A percentile compares a stretch with the other conserved stretches of the same genome.
phyloP scores from a whole-genome alignment of 2,329 filamentous ascomycete genomes.

The Fulvia fulva region DNA sequence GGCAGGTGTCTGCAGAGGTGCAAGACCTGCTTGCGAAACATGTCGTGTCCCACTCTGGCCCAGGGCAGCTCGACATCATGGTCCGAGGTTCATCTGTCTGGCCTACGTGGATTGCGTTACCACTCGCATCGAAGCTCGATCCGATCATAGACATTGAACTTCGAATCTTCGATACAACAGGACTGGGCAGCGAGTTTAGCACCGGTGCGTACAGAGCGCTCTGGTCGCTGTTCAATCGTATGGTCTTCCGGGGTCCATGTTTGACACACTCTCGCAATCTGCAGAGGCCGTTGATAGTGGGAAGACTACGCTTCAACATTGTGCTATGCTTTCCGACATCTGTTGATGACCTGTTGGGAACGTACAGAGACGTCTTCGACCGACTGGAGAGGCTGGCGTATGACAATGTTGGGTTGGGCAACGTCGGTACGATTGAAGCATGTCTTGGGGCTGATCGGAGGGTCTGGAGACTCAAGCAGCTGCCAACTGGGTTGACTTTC shows the following conservation, averaged over 20 bases:
- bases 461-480: constrained; percentile 14
- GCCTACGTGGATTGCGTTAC: constrained; percentile 15
- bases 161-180: constrained; percentile 11
- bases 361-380: constrained; percentile 17
- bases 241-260: constrained; percentile 12
- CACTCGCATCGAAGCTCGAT: constrained; percentile 7
- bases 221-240: constrained; percentile 14
- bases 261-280: constrained; percentile 4
- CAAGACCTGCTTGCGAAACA: constrained; percentile 4
- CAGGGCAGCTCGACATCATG: constrained; percentile 15
- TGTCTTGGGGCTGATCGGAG: constrained; percentile 13
- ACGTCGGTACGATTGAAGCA: constrained; percentile 13
- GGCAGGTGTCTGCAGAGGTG: constrained; percentile 6
- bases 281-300: constrained; percentile 3
- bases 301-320: constrained; percentile 13
- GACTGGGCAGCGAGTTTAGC: constrained; percentile 12
- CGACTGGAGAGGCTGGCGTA: constrained; percentile 15
- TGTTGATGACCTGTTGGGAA: constrained; percentile 16
- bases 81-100: constrained; percentile 13
- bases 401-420: constrained; percentile 16
- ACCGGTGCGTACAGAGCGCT: constrained; percentile 17
- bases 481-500: constrained; percentile 10
- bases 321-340: constrained; percentile 12
- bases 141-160: constrained; percentile 8
- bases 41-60: background rate